Evolutionary conservation across 75 land plant species (phyloP).

Genomic region (Larix kaempferi): DNA sequence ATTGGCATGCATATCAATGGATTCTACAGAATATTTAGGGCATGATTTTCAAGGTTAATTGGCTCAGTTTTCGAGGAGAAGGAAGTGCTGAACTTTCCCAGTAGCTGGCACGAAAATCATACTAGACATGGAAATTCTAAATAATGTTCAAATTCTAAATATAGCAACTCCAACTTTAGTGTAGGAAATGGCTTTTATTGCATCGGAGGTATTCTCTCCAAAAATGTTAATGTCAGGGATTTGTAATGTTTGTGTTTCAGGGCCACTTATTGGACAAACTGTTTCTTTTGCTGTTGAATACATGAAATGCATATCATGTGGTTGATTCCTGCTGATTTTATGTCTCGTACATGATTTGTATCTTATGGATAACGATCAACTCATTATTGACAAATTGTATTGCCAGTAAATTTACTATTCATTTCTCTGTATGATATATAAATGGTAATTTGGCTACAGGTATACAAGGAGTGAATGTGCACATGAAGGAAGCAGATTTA

Average conservation of each 20-base stretch:
- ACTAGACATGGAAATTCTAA: not conserved
- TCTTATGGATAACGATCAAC: not conserved
- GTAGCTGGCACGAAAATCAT: too few relatives aligned
- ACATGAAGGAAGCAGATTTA: slow-evolving; percentile 69
- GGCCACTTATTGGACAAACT: not conserved
- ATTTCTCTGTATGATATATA: slow-evolving; percentile 5
- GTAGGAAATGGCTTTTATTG: not conserved
- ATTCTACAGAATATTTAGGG: too few relatives aligned
- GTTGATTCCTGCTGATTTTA: not conserved
- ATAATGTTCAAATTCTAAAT: not conserved
- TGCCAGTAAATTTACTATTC: not conserved
- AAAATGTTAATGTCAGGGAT: not conserved
- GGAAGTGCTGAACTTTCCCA: too few relatives aligned
- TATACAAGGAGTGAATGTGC: slow-evolving; percentile 48
- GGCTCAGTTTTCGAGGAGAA: too few relatives aligned
- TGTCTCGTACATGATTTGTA: not conserved
- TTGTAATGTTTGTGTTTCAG: not conserved
- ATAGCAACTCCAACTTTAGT: not conserved
- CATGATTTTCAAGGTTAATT: too few relatives aligned
- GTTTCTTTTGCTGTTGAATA: not conserved
- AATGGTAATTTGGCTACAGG: slow-evolving; percentile 40
- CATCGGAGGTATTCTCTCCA: not conserved
- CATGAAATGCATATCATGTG: not conserved
- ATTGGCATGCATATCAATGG: too few relatives aligned
- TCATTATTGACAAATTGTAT: not conserved